A percentile compares a stretch with the other conserved stretches of the same genome.
phyloP scores from a whole-genome alignment of 1,284 basidiomycete genomes.

The Agaricales sp. region DNA sequence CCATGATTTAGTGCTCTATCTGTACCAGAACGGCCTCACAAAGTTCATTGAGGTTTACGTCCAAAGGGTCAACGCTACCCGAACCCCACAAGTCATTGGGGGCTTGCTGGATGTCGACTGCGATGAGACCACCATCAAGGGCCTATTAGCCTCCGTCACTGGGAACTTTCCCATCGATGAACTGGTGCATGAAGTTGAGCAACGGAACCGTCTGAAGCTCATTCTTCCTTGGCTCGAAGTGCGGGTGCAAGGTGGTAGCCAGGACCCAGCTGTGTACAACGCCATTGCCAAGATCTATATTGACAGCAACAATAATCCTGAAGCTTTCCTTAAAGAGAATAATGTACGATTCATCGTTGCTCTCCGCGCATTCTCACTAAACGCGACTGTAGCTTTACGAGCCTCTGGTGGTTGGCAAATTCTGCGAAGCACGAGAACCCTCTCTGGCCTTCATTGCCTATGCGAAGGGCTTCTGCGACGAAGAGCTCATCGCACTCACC shows the following conservation, averaged over 20 bases:
- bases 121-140: slow-evolving; percentile 94
- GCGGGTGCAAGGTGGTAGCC: slow-evolving; percentile 85
- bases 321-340: slow-evolving; percentile 97
- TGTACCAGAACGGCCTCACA: slow-evolving; percentile 95
- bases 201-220: slow-evolving; percentile 91
- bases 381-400: slow-evolving; percentile 69
- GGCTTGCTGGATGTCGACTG: slow-evolving; percentile 98
- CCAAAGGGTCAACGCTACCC: slow-evolving; percentile 93
- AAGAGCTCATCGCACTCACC: slow-evolving; percentile 94
- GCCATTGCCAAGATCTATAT: slow-evolving; percentile 98
- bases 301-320: slow-evolving; percentile 98
- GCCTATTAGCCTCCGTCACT: slow-evolving; percentile 85
- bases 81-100: slow-evolving; percentile 98
- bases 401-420: slow-evolving; percentile 94
- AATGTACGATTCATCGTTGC: slow-evolving; percentile 47
- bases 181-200: slow-evolving; percentile 95
- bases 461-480: slow-evolving; percentile 98
- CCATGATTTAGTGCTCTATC: slow-evolving; percentile 96
- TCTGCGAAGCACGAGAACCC: slow-evolving; percentile 98
- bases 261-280: slow-evolving; percentile 92
- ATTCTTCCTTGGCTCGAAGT: slow-evolving; percentile 96
- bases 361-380: slow-evolving; percentile 2
- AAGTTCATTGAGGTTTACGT: slow-evolving; percentile 99
- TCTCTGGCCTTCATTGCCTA: slow-evolving; percentile 99
- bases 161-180: slow-evolving; percentile 98